Percentiles rank a stretch among this genome's conserved stretches.
These are phyloP conservation scores for Metroxylon sagu DNA, from an alignment of 176 grass and related monocot species.

Conservation along the genomic window DNA sequence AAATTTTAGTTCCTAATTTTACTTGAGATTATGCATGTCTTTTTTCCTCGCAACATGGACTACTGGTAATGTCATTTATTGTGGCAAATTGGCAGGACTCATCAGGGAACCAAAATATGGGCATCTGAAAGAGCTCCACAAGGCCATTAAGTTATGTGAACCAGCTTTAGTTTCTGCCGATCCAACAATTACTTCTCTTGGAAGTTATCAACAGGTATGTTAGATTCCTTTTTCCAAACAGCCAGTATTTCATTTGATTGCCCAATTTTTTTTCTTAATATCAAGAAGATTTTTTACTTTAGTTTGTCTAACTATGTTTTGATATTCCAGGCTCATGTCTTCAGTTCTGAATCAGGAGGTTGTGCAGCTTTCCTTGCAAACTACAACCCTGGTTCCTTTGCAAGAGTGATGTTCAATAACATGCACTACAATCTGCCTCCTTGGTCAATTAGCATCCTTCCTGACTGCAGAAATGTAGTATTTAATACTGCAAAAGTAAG, in stretches of 20 bases:
- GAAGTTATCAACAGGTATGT: conserved; percentile 80
- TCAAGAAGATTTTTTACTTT: conserved; percentile 6
- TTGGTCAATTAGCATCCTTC: conserved; percentile 99
- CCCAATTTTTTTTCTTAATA: not conserved
- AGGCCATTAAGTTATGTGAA: conserved; percentile 88
- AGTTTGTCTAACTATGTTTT: conserved; percentile 1
- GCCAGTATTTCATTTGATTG: no score
- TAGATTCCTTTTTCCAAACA: not conserved
- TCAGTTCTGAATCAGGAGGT: conserved; percentile 49
- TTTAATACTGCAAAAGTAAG: conserved; percentile 95
- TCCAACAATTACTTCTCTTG: conserved; percentile 72
- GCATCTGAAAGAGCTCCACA: conserved; percentile 92
- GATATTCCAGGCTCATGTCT: conserved; percentile 66
- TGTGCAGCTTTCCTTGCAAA: conserved; percentile 92
- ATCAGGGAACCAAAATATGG: conserved; percentile 91
- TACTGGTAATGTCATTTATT: not conserved
- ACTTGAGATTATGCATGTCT: no score
- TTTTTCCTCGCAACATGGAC: no score
- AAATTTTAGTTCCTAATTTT: no score
- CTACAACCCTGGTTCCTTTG: conserved; percentile 75
- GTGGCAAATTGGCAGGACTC: conserved; percentile 47
- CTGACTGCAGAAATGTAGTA: conserved; percentile 89
- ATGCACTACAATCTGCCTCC: conserved; percentile 81
- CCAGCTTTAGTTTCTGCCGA: conserved; percentile 79
- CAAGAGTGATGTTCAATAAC: conserved; percentile 75